Conservation (phyloP, 257 asterid genomes). For the Euphrasia confusa region DNA sequence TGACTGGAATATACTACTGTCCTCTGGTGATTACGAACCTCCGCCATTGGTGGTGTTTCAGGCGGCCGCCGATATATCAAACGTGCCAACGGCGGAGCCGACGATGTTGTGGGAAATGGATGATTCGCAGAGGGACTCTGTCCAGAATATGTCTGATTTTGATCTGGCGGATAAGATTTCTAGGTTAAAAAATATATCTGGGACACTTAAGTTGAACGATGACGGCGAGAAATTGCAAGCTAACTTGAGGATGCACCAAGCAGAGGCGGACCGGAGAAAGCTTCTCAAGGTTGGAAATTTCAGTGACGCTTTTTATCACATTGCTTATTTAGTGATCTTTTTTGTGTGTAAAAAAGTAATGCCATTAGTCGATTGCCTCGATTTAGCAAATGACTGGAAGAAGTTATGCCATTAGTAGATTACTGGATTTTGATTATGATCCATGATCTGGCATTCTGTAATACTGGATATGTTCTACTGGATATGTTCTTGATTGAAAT, state of each 20-base stretch:
- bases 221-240: constrained; percentile 31
- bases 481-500: too few relatives aligned
- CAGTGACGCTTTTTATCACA: background rate
- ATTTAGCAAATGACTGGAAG: background rate
- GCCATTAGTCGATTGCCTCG: background rate
- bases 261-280: constrained; percentile 32
- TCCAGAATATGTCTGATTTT: background rate
- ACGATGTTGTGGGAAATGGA: constrained; percentile 13
- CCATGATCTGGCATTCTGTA: background rate
- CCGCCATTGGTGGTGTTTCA: constrained; percentile 21
- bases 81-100: too few relatives aligned
- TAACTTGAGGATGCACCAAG: constrained; percentile 5
- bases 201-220: constrained; percentile 8
- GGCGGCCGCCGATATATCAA: background rate
- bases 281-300: constrained; percentile 34
- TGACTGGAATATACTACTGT: constrained; percentile 18
- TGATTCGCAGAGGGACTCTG: background rate
- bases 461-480: too few relatives aligned
- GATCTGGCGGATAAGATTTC: constrained; percentile 22
- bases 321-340: background rate
- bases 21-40: constrained; percentile 14
- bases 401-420: too few relatives aligned
- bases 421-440: background rate
- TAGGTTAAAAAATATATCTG: background rate
- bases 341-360: background rate